phyloP scores from a whole-genome alignment of 441 rosid genomes.

The Dalechampia spathulata region DNA sequence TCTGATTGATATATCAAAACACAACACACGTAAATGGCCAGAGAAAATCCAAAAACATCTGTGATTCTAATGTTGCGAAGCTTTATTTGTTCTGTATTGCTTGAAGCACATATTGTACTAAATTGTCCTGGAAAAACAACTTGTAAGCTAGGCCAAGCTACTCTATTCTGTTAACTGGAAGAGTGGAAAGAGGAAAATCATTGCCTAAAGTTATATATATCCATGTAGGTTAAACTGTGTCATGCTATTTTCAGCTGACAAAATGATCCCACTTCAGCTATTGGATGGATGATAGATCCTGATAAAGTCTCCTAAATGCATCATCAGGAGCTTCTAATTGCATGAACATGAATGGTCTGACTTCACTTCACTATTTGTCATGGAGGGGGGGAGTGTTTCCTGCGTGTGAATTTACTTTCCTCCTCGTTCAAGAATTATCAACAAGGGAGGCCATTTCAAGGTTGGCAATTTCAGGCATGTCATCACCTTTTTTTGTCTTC shows the following conservation, averaged over 20 bases:
- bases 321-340: not conserved
- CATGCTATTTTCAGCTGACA: too few relatives aligned
- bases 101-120: not conserved
- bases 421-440: slow-evolving; percentile 12
- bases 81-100: too few relatives aligned
- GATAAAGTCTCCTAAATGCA: not conserved
- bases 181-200: not conserved
- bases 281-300: not conserved
- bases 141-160: not conserved
- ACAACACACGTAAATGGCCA: slow-evolving; percentile 5
- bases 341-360: not conserved
- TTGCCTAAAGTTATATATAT: not conserved
- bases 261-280: not conserved
- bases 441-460: slow-evolving; percentile 40
- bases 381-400: not conserved
- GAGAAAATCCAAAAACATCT: not conserved
- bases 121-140: not conserved
- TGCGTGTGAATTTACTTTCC: not conserved
- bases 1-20: not conserved
- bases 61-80: too few relatives aligned
- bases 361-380: not conserved
- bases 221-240: not conserved
- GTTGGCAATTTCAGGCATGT: slow-evolving; percentile 22
- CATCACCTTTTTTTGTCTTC: slow-evolving; percentile 22
- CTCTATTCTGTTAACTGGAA: not conserved